Percentiles rank a stretch among this genome's conserved stretches.
phyloP scores from a whole-genome alignment of 192 early-diverging fungal genomes.

The Umbelopsis ramanniana region DNA sequence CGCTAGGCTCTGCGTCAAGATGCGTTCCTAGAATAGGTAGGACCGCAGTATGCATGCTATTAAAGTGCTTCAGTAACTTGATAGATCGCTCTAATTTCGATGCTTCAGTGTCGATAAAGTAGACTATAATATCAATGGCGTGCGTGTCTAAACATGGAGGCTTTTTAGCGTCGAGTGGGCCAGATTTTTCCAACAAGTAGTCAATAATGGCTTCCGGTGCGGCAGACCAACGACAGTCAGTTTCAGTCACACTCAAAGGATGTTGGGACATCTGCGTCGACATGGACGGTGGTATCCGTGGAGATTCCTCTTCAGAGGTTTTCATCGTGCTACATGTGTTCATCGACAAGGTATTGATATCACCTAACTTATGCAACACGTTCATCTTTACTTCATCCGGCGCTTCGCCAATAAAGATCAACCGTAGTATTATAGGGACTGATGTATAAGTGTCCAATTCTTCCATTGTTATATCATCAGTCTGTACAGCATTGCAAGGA shows the following conservation, averaged over 20 bases:
- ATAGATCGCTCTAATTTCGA: slow-evolving; percentile 1
- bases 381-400: slow-evolving; percentile 6
- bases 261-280: background rate
- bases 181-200: background rate
- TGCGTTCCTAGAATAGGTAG: background rate
- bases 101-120: background rate
- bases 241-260: background rate
- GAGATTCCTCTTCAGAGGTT: background rate
- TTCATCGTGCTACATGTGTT: background rate
- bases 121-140: background rate
- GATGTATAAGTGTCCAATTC: background rate
- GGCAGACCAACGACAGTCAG: slow-evolving; percentile 3
- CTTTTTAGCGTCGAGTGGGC: background rate
- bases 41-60: background rate
- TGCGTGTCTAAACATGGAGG: background rate
- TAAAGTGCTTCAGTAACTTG: background rate
- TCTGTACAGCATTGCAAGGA: background rate
- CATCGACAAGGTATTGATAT: background rate
- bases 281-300: background rate
- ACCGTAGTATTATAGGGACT: background rate
- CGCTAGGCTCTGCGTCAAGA: background rate
- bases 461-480: background rate
- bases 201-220: background rate
- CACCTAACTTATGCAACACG: background rate
- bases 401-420: slow-evolving; percentile 4